Evolutionary conservation across 129 eudicot species (phyloP), one percentile per base, ranked within the genome.

Genomic region (Erigeron canadensis): DNA sequence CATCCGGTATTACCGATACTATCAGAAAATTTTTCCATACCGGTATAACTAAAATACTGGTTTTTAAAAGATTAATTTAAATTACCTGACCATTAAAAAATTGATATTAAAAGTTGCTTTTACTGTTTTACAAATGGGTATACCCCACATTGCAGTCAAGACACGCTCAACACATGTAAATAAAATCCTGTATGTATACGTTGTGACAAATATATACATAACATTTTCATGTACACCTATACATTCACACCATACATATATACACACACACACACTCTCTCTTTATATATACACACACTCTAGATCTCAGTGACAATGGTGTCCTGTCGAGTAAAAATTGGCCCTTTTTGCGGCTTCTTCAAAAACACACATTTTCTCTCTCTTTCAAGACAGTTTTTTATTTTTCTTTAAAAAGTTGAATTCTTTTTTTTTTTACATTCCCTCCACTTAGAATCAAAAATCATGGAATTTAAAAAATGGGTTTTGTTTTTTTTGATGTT

Each of bases 391-490:
- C 56, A 39, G 22, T 71, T 55, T 53, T 1, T 51, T 51, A n/a
- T n/a, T 42, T 45, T 10, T 21, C 19, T 17, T 46, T 9, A 60
- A 42, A 10, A 53, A 16, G 57, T n/a, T 38, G 10, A 43, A 41
- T 9, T 23, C 43, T 55, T n/a, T n/a, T 71, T 13, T 1, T 23
- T 62, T 62, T 46, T 4, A 11, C 57, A 11, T 50, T 60, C 77
- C 71, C 80, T 68, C 80, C 81, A 68, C 66, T 74, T 67, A 50
- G 37, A 72, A 47, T 48, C 48, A 23, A 34, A 53, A 70, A 73
- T 39, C 28, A 88, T 86, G 87, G 82, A 51, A 78, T 56, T 45
- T 17, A 80, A 81, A 76, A 80, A 81, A 76, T 81, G 84, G 84
- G 83, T 79, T 72, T 72, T 91, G 15, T 23, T 80, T 48, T 86